These are phyloP conservation scores for Talaromyces sp. DNA, from an alignment of 2,329 filamentous ascomycete species.

Conservation along the genomic window DNA sequence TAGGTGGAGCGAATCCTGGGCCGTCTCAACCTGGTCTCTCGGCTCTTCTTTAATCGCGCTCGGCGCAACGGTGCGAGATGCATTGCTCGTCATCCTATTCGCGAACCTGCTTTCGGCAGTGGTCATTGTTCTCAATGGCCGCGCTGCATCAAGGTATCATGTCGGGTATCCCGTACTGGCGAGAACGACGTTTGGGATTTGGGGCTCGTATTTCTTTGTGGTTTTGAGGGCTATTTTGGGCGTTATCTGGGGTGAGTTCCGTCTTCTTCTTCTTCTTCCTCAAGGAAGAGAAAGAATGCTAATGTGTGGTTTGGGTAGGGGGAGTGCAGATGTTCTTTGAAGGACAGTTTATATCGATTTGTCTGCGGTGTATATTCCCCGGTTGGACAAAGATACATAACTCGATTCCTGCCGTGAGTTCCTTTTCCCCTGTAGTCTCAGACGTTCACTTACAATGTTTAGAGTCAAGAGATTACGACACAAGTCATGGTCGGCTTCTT, in stretches of 20 bases:
- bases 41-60: constrained; percentile 24
- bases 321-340: constrained; percentile 24
- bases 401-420: constrained; percentile 23
- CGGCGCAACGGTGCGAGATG: constrained; percentile 23
- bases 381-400: constrained; percentile 26
- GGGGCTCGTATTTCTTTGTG: constrained; percentile 23
- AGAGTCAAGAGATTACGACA: constrained; percentile 26
- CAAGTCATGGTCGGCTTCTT: constrained; percentile 27
- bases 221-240: constrained; percentile 21
- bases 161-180: constrained; percentile 23
- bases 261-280: not conserved
- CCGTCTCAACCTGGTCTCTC: constrained; percentile 24
- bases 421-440: not conserved
- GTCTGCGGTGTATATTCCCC: constrained; percentile 27
- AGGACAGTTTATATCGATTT: constrained; percentile 27
- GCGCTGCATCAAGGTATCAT: constrained; percentile 22
- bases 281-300: not conserved
- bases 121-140: constrained; percentile 24
- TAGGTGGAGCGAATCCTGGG: constrained; percentile 27
- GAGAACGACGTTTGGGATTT: constrained; percentile 22
- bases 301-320: constrained; percentile 13
- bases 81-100: constrained; percentile 24
- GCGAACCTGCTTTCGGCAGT: constrained; percentile 23
- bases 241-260: constrained; percentile 22
- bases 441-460: not conserved